These are phyloP conservation scores for Sonneratia caseolaris DNA, from an alignment of 345 rosid species.

Conservation along the genomic window DNA sequence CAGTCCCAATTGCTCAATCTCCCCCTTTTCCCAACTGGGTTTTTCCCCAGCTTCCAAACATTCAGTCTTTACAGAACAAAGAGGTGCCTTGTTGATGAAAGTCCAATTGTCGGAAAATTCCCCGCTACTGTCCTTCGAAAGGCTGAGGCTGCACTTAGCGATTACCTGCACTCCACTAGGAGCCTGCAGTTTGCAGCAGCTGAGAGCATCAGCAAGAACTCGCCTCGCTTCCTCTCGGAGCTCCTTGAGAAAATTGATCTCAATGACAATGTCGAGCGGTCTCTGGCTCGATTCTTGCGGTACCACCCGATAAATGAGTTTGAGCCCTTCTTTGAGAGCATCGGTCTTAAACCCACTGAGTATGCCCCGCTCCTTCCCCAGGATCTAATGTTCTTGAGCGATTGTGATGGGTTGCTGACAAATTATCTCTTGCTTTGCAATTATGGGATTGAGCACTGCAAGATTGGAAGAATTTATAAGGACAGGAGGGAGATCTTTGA, in stretches of 20 bases:
- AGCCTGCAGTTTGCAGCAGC: conserved; percentile 46
- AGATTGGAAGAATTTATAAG: conserved; percentile 52
- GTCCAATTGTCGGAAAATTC: conserved; percentile 4
- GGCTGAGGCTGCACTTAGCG: conserved; percentile 63
- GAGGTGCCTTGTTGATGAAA: conserved; percentile 1
- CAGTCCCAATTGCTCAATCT: conserved; percentile 10
- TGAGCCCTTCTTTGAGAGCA: conserved; percentile 80
- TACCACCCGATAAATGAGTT: conserved; percentile 84
- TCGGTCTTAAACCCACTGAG: conserved; percentile 56
- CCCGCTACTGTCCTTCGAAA: conserved; percentile 24
- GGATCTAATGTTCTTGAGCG: conserved; percentile 50
- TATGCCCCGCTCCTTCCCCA: conserved; percentile 34
- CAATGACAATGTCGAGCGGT: conserved; percentile 24
- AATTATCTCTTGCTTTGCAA: conserved; percentile 54
- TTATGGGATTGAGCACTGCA: conserved; percentile 44
- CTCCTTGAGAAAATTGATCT: conserved; percentile 30
- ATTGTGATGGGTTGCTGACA: conserved; percentile 43
- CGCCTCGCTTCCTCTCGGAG: conserved; percentile 39
- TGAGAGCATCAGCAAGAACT: conserved; percentile 56
- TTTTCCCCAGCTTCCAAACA: conserved; percentile 17
- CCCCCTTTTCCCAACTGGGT: conserved; percentile 14
- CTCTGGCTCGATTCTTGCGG: conserved; percentile 39
- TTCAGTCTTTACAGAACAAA: conserved; percentile 37
- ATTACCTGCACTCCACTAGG: conserved; percentile 62
- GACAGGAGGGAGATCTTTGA: conserved; percentile 42